Base-by-base conservation (phyloP, 164 flowering plant species). In the Stephania japonica region DNA sequence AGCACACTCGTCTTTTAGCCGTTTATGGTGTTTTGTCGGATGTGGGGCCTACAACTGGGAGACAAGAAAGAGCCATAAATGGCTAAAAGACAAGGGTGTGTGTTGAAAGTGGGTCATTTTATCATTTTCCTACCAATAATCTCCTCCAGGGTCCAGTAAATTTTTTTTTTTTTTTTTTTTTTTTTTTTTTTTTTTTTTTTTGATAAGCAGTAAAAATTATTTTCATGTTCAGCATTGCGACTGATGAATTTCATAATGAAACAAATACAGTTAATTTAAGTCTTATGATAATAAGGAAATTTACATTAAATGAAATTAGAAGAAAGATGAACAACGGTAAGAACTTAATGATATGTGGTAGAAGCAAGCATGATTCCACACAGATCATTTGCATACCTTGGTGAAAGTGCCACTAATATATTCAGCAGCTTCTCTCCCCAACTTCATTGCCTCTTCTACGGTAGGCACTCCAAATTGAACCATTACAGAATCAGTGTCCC, bases 401-500 rank as follows among this genome's bases (percentile, higher is more conserved):
- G 70, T 90, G 81, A 96, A 96, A 74, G 98, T 93, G 67, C 87
- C 86, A 75, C 97, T 91, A 63, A 96, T 92, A 67, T 83, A 86
- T 21, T 89, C 97, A 74, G 99, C 99, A 69, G 99, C 99, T 84
- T 93, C 97, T 79, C 91, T 88, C 24, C 99, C 99, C 83, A 96
- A 83, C 56, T 70, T 83, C 99, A 93, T 96, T 68, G 99, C 94
- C 75, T 72, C 92, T 73, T 87, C 97, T 23, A 93, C 95, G 69
- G 87, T 79, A 68, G 90, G 72, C 42, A 91, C 97, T 72, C 99
- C 98, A 77, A 96, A 96, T 76, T 89, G 96, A 74, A 93, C 99
- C 99, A 96, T 93, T 41, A 96, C 97, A 7, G 98, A 96, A 86
- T 96, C 99, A 65, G 99, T 96, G 77, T 96, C 99, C 70, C 99